These are phyloP conservation scores for Solanum sparsipilum DNA, from an alignment of 257 asterid genomes.

Conservation along the genomic window DNA sequence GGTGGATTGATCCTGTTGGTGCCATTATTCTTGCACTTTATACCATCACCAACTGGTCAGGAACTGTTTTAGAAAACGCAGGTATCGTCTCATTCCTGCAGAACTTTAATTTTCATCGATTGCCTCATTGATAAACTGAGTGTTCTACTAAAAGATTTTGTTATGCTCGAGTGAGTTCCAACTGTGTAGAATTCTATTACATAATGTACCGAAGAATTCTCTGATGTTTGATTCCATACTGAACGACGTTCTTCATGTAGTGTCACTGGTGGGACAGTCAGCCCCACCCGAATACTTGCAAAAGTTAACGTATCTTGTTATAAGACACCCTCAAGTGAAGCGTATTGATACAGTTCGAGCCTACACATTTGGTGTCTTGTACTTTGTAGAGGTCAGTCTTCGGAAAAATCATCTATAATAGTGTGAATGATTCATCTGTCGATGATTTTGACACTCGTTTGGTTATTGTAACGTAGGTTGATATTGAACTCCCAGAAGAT, in stretches of 20 bases:
- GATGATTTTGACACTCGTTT: neutral
- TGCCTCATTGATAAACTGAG: neutral
- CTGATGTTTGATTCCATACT: neutral
- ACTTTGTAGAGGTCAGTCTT: constrained; percentile 81
- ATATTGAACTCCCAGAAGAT: constrained; percentile 78
- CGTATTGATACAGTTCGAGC: constrained; percentile 91
- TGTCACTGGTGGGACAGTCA: constrained; percentile 72
- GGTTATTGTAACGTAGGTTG: constrained; percentile 36
- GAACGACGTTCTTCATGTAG: constrained; percentile 24
- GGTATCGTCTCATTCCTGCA: constrained; percentile 22
- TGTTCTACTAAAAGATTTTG: neutral
- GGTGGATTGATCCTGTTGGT: constrained; percentile 93
- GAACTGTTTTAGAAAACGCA: constrained; percentile 84
- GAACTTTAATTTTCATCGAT: neutral
- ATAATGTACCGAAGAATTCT: neutral
- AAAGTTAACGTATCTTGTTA: constrained; percentile 71
- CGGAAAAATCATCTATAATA: neutral
- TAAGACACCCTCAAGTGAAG: constrained; percentile 71
- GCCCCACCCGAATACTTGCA: constrained; percentile 75
- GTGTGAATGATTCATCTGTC: neutral
- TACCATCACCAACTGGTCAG: constrained; percentile 76
- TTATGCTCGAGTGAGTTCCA: too few species aligned
- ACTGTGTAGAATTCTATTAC: too few species aligned
- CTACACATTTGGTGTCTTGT: constrained; percentile 81
- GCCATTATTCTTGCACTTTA: constrained; percentile 80